Conservation (phyloP, 2,329 filamentous ascomycete genomes). For the Fusarium nanum region DNA sequence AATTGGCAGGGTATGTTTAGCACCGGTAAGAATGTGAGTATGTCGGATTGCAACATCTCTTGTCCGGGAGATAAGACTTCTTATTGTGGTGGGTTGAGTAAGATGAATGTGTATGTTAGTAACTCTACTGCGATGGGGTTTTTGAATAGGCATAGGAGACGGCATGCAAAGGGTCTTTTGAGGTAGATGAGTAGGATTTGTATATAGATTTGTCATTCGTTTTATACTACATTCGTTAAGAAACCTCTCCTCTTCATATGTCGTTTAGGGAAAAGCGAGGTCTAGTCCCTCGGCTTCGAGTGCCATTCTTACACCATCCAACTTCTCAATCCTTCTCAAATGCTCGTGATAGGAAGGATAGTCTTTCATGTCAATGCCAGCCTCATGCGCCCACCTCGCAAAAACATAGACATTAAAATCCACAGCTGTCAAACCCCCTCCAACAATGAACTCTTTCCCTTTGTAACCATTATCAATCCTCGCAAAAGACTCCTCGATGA, state of each 20-base stretch:
- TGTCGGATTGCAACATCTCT: constrained; percentile 48
- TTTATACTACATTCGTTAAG: accelerated
- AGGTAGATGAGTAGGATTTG: not conserved
- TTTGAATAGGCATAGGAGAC: constrained; percentile 20
- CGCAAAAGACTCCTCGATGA: not conserved
- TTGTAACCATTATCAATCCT: constrained; percentile 12
- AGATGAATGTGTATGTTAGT: constrained; percentile 51
- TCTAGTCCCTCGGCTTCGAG: not conserved
- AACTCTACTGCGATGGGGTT: constrained; percentile 25
- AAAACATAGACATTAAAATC: constrained; percentile 42
- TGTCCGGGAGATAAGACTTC: constrained; percentile 51
- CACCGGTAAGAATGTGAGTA: constrained; percentile 48
- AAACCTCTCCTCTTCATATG: accelerated
- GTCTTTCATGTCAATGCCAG: constrained; percentile 13
- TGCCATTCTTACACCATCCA: constrained; percentile 4
- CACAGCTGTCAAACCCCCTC: constrained; percentile 19
- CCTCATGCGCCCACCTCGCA: constrained; percentile 29
- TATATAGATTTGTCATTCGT: not conserved
- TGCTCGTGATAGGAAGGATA: constrained; percentile 12
- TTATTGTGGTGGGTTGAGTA: constrained; percentile 49
- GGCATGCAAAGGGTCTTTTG: not conserved
- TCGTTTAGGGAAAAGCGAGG: not conserved
- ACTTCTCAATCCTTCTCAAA: not conserved
- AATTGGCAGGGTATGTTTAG: constrained; percentile 43
- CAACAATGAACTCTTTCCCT: constrained; percentile 1